A percentile compares a stretch with the other conserved stretches of the same genome.
Conservation (phyloP, 768 basidiomycete genomes). For the Macrolepiota dolichaula region DNA sequence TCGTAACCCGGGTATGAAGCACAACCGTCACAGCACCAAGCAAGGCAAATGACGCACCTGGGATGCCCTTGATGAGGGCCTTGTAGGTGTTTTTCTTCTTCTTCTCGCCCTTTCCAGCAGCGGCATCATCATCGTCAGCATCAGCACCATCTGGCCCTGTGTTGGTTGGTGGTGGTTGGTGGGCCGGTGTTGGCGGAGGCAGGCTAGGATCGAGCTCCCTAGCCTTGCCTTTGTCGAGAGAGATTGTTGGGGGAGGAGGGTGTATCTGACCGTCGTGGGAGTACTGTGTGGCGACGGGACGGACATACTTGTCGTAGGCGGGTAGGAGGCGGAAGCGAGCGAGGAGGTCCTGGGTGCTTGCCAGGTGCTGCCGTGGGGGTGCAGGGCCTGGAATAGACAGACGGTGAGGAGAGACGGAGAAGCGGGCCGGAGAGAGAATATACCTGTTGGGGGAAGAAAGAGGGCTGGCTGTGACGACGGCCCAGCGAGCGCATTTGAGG, state of each 20-base stretch:
- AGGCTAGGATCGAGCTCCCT: slow-evolving; percentile 33
- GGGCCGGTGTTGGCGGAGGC: slow-evolving; percentile 13
- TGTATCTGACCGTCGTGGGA: slow-evolving; percentile 2
- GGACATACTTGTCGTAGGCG: slow-evolving; percentile 82
- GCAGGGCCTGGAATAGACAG: slow-evolving; percentile 25
- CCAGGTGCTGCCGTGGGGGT: slow-evolving; percentile 47
- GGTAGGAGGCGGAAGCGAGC: slow-evolving; percentile 65
- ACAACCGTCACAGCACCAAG: slow-evolving; percentile 2
- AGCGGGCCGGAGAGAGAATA: slow-evolving; percentile 13
- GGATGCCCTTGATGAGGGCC: slow-evolving; percentile 71
- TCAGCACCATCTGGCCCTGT: slow-evolving; percentile 33
- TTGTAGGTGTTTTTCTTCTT: slow-evolving; percentile 78
- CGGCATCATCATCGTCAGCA: slow-evolving; percentile 52
- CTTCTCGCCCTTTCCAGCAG: slow-evolving; percentile 55
- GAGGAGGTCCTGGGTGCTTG: slow-evolving; percentile 79
- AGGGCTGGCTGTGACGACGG: slow-evolving; percentile 26
- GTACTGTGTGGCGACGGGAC: slow-evolving; percentile 31
- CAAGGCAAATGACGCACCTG: slow-evolving; percentile 43
- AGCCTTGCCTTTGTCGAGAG: slow-evolving; percentile 48
- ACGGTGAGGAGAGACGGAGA: not conserved
- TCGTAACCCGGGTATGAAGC: slow-evolving; percentile 13
- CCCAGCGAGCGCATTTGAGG: slow-evolving; percentile 36
- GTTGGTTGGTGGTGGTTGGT: slow-evolving; percentile 23
- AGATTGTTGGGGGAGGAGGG: slow-evolving; percentile 1
- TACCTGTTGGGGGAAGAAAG: slow-evolving; percentile 41